Evolutionary conservation across 2,329 filamentous ascomycete genomes (phyloP), one percentile per base, ranked within the genome.

Genomic region (Lachnellula occidentalis): DNA sequence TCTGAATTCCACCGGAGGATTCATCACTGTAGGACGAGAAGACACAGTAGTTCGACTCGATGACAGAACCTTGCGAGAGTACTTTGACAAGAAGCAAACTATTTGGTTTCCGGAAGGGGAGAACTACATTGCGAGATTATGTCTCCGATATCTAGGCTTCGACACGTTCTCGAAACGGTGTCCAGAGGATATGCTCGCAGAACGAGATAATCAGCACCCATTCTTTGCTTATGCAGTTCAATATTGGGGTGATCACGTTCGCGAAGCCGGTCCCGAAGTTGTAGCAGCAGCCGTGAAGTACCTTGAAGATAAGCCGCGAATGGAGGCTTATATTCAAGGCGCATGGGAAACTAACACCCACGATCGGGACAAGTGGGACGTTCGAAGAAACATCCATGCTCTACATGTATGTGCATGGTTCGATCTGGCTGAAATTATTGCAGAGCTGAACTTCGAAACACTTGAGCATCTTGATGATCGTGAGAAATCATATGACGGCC

Each of bases 171-270:
- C 57, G 5, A 54, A 51, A 12, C 52, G 54, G 19, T 57, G 51
- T 34, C n/a, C 45, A 19, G 45, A 19, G 31, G 51, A 58, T 1
- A 57, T 58, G 3, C 56, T 64, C 24, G 41, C 54, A 15, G 42
- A 47, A 7, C 56, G 56, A 34, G 43, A 65, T 41, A 34, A 41
- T 15, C 24, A 21, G n/a, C 53, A 61, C 27, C 34, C 47, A 4
- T 54, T 69, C n/a, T 59, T 67, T 37, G 41, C 58, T 5, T 68
- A 67, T 47, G 61, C 59, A 3, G 56, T 62, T 19, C 55, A 56
- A n/a, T 53, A 60, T 39, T 67, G 64, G 64, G 60, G 57, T 4
- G 45, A 64, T 21, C 64, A 67, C 51, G 56, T 60, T 14, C 50
- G 52, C 15, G 42, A 55, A 31, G 54, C 56, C 17, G 53, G 50